Percentiles rank a stretch among this genome's conserved stretches.
Evolutionary conservation across 139 green algal species (phyloP).

Genomic region (Micromonas commoda): DNA sequence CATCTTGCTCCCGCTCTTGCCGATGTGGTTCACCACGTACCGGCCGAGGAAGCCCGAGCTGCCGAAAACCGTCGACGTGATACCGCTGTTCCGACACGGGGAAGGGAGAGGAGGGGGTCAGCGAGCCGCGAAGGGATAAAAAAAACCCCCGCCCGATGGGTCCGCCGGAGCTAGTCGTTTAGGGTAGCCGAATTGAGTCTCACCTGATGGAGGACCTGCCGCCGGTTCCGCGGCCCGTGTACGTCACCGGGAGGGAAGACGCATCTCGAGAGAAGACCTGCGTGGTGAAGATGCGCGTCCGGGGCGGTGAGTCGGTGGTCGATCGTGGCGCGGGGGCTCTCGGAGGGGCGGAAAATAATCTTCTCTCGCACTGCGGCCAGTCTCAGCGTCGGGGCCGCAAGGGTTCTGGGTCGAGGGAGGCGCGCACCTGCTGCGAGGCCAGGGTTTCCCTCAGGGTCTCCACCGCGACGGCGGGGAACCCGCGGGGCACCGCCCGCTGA

Average conservation of each 20-base stretch:
- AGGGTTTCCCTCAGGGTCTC: neutral
- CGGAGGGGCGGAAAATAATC: neutral
- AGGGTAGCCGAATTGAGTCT: neutral
- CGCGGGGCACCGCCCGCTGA: neutral
- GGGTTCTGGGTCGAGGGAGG: too few species aligned
- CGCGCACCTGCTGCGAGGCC: neutral
- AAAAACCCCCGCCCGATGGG: too few species aligned
- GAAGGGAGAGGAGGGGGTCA: neutral
- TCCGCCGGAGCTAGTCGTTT: neutral
- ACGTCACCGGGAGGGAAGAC: neutral
- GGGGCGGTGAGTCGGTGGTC: too few species aligned
- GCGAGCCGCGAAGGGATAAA: too few species aligned
- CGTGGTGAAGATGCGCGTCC: too few species aligned
- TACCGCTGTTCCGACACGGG: slow-evolving; percentile 44
- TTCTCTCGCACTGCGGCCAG: too few species aligned
- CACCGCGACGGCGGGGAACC: too few species aligned
- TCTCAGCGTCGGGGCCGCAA: too few species aligned
- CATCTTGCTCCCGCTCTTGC: slow-evolving; percentile 61
- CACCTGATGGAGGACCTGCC: neutral
- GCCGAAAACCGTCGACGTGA: slow-evolving; percentile 89
- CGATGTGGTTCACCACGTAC: slow-evolving; percentile 85
- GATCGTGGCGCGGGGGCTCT: too few species aligned
- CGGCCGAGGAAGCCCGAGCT: slow-evolving; percentile 85
- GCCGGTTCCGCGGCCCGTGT: neutral
- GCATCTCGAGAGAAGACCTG: neutral